Evolutionary conservation across 805 yeast species (phyloP).

Genomic region (Nakazawaea molendinolei): DNA sequence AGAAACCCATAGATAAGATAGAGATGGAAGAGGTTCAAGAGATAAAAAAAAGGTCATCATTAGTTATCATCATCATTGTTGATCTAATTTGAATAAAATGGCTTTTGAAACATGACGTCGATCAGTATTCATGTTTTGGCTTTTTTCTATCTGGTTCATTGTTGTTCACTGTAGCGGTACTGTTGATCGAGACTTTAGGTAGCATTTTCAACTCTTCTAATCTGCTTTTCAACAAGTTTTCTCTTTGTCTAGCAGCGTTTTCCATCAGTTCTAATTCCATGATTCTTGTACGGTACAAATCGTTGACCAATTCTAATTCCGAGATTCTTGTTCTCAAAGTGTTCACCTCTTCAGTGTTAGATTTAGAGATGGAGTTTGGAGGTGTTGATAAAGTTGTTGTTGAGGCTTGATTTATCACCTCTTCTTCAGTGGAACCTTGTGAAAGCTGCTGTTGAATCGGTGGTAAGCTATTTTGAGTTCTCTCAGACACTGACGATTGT

Average conservation of each 20-base stretch:
- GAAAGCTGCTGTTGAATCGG: conserved; percentile 9
- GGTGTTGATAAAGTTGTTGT: conserved; percentile 2
- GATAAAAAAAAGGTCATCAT: too few species aligned
- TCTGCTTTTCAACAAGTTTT: conserved; percentile 38
- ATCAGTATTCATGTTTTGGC: too few species aligned
- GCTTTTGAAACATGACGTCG: too few species aligned
- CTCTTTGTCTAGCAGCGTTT: conserved; percentile 46
- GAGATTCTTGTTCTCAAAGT: conserved; percentile 68
- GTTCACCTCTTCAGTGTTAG: conserved; percentile 13
- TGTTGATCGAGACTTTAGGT: conserved; percentile 1
- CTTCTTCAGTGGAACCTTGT: conserved; percentile 1
- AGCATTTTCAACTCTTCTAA: conserved; percentile 32
- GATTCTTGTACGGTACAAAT: conserved; percentile 76
- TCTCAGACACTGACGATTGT: not conserved
- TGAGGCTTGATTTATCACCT: too few species aligned
- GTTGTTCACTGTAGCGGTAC: not conserved
- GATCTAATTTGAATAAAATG: too few species aligned
- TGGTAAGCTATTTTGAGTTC: not conserved
- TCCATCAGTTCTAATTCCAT: conserved; percentile 73
- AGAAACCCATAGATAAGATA: too few species aligned
- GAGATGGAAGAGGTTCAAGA: too few species aligned
- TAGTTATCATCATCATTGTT: too few species aligned
- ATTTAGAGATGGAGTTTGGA: conserved; percentile 2
- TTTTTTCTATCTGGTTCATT: conserved; percentile 6
- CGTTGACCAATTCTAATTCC: conserved; percentile 88